Conservation (phyloP, 1,284 basidiomycete genomes). For the Waitea zeae region DNA sequence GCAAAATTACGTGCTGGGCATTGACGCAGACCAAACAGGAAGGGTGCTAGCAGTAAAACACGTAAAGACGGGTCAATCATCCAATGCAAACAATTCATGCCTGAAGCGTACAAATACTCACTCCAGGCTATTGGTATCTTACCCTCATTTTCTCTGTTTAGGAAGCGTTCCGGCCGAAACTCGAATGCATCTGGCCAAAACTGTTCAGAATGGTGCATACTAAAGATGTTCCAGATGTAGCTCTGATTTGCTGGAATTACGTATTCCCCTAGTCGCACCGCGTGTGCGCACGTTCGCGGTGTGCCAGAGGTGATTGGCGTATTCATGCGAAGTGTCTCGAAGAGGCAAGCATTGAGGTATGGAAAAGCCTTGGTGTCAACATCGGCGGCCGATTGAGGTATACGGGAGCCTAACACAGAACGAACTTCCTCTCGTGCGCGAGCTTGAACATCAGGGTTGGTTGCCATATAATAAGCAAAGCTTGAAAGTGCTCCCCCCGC, state of each 20-base stretch:
- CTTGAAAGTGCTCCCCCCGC: no score
- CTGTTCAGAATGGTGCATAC: constrained; percentile 13
- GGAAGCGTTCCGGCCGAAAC: constrained; percentile 11
- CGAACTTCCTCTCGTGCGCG: constrained; percentile 7
- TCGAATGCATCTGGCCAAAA: constrained; percentile 8
- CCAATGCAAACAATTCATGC: no score
- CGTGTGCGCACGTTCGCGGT: constrained; percentile 11
- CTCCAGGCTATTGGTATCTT: no score
- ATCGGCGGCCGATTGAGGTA: constrained; percentile 7
- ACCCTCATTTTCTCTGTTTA: no score
- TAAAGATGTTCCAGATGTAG: constrained; percentile 13
- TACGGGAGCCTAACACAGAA: background rate
- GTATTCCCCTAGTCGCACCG: constrained; percentile 9
- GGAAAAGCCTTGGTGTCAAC: constrained; percentile 11
- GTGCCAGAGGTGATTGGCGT: constrained; percentile 14
- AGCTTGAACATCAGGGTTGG: constrained; percentile 17
- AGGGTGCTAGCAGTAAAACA: no score
- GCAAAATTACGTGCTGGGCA: no score
- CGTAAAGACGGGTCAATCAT: no score
- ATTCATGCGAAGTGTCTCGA: constrained; percentile 17
- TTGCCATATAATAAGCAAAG: no score
- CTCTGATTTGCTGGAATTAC: constrained; percentile 10
- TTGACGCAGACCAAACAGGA: no score
- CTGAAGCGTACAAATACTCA: no score
- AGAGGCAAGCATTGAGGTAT: constrained; percentile 14